These are phyloP conservation scores for Globisporangium recalcitrans DNA, from an alignment of 352 stramenopile species.

Conservation along the genomic window DNA sequence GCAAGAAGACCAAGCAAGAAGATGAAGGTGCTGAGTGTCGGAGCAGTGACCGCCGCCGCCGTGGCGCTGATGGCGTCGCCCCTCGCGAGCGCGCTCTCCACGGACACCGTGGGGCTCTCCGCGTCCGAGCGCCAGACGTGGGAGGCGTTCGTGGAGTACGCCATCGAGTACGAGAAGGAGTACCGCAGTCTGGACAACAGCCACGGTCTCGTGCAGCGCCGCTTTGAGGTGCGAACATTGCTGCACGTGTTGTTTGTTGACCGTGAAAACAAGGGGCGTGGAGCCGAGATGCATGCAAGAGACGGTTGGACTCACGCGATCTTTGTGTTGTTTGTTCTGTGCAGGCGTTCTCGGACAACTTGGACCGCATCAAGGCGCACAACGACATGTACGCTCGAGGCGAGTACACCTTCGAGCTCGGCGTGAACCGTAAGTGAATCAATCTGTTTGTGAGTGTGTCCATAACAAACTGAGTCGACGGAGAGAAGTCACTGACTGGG, in stretches of 20 bases:
- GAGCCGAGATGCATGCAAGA: not conserved
- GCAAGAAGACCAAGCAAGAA: not conserved
- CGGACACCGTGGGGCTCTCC: constrained; percentile 8
- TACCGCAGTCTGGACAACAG: constrained; percentile 39
- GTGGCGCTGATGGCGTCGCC: constrained; percentile 7
- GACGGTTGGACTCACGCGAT: not conserved
- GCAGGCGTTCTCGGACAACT: constrained; percentile 41
- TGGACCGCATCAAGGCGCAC: constrained; percentile 42
- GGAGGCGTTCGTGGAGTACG: constrained; percentile 52
- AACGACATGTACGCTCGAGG: constrained; percentile 42
- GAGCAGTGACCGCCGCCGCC: not conserved
- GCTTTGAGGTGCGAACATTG: too few relatives aligned
- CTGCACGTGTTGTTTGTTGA: too few relatives aligned
- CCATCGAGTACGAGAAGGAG: constrained; percentile 44
- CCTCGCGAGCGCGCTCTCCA: constrained; percentile 6
- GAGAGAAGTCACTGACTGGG: not conserved
- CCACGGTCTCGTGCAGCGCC: constrained; percentile 30
- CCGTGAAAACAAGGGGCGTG: too few relatives aligned
- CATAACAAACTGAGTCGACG: not conserved
- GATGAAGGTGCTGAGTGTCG: constrained; percentile 14
- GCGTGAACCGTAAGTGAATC: constrained; percentile 27
- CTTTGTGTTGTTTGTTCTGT: not conserved
- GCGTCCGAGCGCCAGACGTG: constrained; percentile 27
- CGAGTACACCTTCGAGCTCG: constrained; percentile 45
- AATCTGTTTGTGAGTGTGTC: not conserved